These are phyloP conservation scores for Eimeria brunetti DNA, from an alignment of 169 alveolate species.

Conservation along the genomic window DNA sequence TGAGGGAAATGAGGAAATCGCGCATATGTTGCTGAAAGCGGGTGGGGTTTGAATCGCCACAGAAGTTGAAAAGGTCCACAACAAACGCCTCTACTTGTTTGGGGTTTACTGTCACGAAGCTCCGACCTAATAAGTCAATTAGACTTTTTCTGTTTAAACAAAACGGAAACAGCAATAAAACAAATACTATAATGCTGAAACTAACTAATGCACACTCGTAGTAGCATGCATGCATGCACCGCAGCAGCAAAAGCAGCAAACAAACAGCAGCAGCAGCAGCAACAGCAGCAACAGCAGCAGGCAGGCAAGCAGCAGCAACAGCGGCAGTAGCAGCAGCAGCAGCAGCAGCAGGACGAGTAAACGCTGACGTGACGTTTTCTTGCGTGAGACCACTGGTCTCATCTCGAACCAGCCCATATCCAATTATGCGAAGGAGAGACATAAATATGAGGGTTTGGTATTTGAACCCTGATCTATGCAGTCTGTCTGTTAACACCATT, in stretches of 20 bases:
- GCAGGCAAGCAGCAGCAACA: neutral
- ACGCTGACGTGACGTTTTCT: conserved; percentile 78
- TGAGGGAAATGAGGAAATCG: conserved; percentile 76
- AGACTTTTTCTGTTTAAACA: conserved; percentile 56
- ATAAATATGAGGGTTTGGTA: conserved; percentile 77
- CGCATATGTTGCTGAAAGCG: conserved; percentile 77
- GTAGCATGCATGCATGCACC: neutral
- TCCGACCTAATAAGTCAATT: conserved; percentile 41
- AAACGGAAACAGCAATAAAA: neutral
- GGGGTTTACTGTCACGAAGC: conserved; percentile 53
- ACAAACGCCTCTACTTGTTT: conserved; percentile 82
- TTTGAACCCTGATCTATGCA: conserved; percentile 78
- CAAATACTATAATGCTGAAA: neutral
- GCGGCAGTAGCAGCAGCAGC: conserved; percentile 10
- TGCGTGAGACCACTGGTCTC: conserved; percentile 52
- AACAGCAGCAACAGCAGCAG: too few relatives aligned
- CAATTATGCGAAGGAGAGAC: conserved; percentile 66
- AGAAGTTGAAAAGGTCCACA: conserved; percentile 75
- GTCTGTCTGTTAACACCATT: conserved; percentile 78
- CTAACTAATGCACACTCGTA: neutral
- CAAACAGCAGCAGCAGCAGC: neutral
- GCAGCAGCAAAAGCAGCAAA: neutral
- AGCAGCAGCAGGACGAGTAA: neutral
- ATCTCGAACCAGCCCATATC: conserved; percentile 31
- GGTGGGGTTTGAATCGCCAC: conserved; percentile 67